phyloP scores from a whole-genome alignment of 2,329 filamentous ascomycete species.

The Kalaharituber pfeilii region DNA sequence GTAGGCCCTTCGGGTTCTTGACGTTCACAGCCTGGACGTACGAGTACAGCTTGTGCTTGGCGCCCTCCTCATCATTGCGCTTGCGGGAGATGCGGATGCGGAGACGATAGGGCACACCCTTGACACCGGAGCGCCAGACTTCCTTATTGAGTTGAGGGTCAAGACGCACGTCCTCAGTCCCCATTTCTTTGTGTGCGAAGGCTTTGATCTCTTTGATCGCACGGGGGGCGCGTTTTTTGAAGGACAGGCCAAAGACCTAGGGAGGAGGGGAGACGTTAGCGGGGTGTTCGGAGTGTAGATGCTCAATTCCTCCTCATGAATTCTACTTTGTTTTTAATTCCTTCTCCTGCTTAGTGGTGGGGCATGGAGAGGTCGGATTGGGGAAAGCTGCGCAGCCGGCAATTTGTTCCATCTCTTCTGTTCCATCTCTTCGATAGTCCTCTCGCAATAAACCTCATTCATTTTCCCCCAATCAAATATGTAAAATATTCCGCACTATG shows the following conservation, averaged over 20 bases:
- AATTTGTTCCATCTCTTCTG: no score
- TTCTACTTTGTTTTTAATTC: no score
- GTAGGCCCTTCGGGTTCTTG: conserved; percentile 96
- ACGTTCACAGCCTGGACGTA: conserved; percentile 99
- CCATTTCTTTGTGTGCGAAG: conserved; percentile 89
- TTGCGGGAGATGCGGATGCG: conserved; percentile 97
- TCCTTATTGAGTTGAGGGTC: conserved; percentile 99
- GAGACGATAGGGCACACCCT: conserved; percentile 94
- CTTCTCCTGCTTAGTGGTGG: no score
- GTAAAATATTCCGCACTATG: no score
- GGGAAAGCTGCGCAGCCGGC: no score
- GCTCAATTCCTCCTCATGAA: no score
- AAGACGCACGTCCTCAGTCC: conserved; percentile 89
- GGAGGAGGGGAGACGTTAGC: conserved; percentile 17
- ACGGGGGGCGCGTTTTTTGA: conserved; percentile 98
- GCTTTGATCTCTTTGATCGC: conserved; percentile 99
- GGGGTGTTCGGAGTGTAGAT: background rate
- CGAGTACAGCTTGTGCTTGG: conserved; percentile 99
- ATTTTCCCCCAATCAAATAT: no score
- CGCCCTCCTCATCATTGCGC: conserved; percentile 99
- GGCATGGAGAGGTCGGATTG: no score
- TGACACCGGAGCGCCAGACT: conserved; percentile 98
- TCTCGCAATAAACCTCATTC: no score
- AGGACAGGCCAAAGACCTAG: conserved; percentile 87
- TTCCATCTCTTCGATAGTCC: no score